Evolutionary conservation across 1,284 basidiomycete genomes (phyloP), one percentile per base, ranked within the genome.

Genomic region (Phylloboletellus chloephorus): DNA sequence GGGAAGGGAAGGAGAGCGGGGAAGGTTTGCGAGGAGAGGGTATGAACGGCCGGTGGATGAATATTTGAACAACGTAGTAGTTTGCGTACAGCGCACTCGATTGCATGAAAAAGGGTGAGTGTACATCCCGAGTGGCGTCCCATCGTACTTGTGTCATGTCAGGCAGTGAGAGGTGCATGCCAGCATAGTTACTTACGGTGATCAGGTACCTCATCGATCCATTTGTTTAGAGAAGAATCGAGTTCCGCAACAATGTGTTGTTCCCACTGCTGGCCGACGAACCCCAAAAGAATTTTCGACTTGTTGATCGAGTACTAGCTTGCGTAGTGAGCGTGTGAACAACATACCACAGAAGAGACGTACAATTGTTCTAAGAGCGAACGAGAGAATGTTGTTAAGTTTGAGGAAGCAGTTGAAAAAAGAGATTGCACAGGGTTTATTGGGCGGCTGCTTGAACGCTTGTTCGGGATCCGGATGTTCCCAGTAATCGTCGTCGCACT

Each of bases 11-110:
- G 5, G 78, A 69, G 2, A 81, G 57, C 1, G 74, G 67, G 0
- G 78, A 75, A 0, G 73, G 72, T 46, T 76, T 76, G 31, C 69
- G 67, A 1, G 76, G 74, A 0, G 79, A 77, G 0, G 85, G 83
- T 41, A 91, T 88, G 64, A 90, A 91, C 0, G 85, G 84, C 7
- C 88, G 73, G 56, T 91, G 88, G 31, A 89, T 79, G 29, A 83
- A 70, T 53, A 91, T 89, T 52, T 84, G 83, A 11, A 82, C 67
- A 44, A 81, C 71, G 56, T 90, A 88, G 57, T 85, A 89, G 7
- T 68, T 66, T 2, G 73, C 62, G 51, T 87, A 86, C 3, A 91
- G 68, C 10, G 66, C 52, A 0, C 78, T 80, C 0, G 83, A 85
- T 63, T 89, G 87, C 46, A 76, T 68, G 61, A 89, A 85, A 52